Percentiles rank a stretch among this genome's conserved stretches.
Conservation (phyloP, 768 basidiomycete genomes). For the Jaapia argillacea region DNA sequence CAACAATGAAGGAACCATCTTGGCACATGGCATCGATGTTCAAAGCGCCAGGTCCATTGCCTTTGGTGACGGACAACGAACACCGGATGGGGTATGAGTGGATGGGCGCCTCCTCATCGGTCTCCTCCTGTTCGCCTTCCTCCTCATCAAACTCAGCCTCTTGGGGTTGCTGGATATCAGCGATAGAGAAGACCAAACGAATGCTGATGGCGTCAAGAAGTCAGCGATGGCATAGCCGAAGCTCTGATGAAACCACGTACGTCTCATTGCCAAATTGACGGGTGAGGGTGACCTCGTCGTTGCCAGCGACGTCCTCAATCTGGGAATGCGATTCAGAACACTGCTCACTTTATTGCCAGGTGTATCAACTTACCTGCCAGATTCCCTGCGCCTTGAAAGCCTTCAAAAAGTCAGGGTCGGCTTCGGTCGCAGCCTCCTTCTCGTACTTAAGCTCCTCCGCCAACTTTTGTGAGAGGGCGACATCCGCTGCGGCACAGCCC, state of each 20-base stretch:
- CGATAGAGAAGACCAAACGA: conserved; percentile 86
- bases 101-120: conserved; percentile 22
- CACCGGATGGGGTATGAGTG: conserved; percentile 64
- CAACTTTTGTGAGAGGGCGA: conserved; percentile 65
- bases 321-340: conserved; percentile 22
- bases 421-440: conserved; percentile 39
- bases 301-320: conserved; percentile 61
- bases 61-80: conserved; percentile 79
- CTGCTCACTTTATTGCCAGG: neutral
- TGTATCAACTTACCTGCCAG: conserved; percentile 66
- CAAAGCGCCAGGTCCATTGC: conserved; percentile 50
- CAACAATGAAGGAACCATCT: conserved; percentile 74
- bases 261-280: conserved; percentile 86
- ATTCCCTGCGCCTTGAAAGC: conserved; percentile 62
- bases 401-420: conserved; percentile 67
- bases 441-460: conserved; percentile 83
- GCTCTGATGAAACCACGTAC: conserved; percentile 34
- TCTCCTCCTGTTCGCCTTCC: conserved; percentile 30
- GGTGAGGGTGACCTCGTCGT: conserved; percentile 75
- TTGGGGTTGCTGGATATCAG: conserved; percentile 57
- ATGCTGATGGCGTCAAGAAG: conserved; percentile 37
- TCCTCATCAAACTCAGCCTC: conserved; percentile 25
- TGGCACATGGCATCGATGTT: conserved; percentile 72
- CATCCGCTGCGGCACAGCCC: conserved; percentile 43
- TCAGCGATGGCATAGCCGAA: conserved; percentile 1